phyloP scores from a whole-genome alignment of 352 stramenopile genomes.

The Phytophthora meadii region DNA sequence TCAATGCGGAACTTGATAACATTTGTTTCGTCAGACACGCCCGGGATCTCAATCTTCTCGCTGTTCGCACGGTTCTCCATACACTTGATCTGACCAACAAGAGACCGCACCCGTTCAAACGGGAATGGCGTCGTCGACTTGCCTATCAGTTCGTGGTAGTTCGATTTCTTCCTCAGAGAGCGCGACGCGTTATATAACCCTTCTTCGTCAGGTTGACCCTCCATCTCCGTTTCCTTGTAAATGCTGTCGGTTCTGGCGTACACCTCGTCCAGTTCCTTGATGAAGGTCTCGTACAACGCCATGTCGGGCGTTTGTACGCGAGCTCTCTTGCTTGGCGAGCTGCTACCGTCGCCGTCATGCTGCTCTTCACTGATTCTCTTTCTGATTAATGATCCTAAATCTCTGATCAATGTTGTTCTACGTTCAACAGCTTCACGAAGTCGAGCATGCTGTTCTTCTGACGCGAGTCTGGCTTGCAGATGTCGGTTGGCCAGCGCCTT shows the following conservation, averaged over 20 bases:
- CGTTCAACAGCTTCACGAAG: conserved; percentile 24
- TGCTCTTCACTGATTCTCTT: conserved; percentile 34
- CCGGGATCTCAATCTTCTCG: conserved; percentile 21
- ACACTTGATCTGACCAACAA: conserved; percentile 7
- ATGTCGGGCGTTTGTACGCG: conserved; percentile 21
- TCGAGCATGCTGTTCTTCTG: conserved; percentile 27
- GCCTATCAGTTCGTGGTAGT: conserved; percentile 27
- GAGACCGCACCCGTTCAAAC: conserved; percentile 19
- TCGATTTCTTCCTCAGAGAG: background rate
- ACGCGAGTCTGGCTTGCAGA: conserved; percentile 21
- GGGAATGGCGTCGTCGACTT: conserved; percentile 24
- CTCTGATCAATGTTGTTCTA: conserved; percentile 19
- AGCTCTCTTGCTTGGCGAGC: conserved; percentile 8
- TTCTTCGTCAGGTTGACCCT: background rate
- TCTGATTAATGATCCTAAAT: conserved; percentile 19
- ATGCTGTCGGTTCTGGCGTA: conserved; percentile 32
- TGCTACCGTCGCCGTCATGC: background rate
- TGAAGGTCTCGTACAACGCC: conserved; percentile 28
- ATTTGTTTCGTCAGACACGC: conserved; percentile 32
- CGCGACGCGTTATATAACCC: background rate
- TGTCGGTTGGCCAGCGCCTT: conserved; percentile 29
- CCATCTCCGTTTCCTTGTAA: conserved; percentile 5
- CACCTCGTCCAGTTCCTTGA: conserved; percentile 34
- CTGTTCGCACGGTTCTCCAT: conserved; percentile 23
- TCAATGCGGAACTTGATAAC: conserved; percentile 33